Evolutionary conservation across 139 green algal genomes (phyloP).

Genomic region (Coelastrella sp.): DNA sequence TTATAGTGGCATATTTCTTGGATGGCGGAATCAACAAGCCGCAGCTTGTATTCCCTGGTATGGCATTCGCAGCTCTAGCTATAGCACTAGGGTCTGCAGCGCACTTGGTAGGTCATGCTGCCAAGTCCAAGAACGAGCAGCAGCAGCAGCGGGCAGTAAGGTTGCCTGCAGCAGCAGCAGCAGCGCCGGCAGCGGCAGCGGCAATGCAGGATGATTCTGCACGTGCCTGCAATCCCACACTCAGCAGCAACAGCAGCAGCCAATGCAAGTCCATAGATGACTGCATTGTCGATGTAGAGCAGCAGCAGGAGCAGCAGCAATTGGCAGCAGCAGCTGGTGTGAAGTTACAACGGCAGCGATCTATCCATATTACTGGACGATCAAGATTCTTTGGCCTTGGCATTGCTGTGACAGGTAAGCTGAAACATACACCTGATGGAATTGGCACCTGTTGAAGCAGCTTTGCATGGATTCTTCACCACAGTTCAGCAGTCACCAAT

Average conservation of each 20-base stretch:
- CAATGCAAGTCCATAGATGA: too few species aligned
- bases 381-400: constrained; percentile 23
- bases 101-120: not conserved
- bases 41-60: constrained; percentile 57
- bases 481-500: too few species aligned
- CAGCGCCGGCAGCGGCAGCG: not conserved
- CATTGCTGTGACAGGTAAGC: constrained; percentile 27
- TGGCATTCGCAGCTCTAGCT: constrained; percentile 38
- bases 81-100: constrained; percentile 20
- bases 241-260: constrained; percentile 6
- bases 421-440: not conserved
- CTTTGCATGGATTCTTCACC: too few species aligned
- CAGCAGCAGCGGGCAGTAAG: not conserved
- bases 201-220: not conserved
- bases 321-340: not conserved
- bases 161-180: constrained; percentile 23
- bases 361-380: not conserved
- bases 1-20: constrained; percentile 54
- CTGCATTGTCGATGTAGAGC: too few species aligned
- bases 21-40: constrained; percentile 61
- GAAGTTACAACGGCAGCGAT: constrained; percentile 15
- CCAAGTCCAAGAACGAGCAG: not conserved
- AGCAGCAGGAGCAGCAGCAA: constrained; percentile 8
- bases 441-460: not conserved
- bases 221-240: too few species aligned